A percentile compares a stretch with the other conserved stretches of the same genome.
Evolutionary conservation across 2,329 filamentous ascomycete genomes (phyloP).

Genomic region (Blumeria graminis): DNA sequence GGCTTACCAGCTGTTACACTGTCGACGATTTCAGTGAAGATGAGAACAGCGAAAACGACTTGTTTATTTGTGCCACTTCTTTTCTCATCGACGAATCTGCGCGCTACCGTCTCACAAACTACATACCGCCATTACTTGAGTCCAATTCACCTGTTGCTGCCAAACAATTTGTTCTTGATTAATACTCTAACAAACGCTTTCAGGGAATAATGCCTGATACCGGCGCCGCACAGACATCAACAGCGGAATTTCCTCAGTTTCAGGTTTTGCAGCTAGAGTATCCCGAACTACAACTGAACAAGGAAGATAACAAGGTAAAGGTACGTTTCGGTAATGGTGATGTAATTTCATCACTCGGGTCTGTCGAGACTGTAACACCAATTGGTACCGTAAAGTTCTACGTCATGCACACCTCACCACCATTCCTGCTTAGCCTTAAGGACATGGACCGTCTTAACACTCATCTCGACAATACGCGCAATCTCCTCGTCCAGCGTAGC

Average conservation of each 20-base stretch:
- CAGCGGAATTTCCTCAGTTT: background rate
- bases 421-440: background rate
- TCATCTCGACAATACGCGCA: background rate
- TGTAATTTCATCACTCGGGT: background rate
- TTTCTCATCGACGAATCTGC: too few relatives aligned
- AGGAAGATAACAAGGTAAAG: background rate
- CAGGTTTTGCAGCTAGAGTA: background rate
- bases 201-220: slow-evolving; percentile 1
- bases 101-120: too few relatives aligned
- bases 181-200: background rate
- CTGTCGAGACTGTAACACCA: background rate
- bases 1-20: too few relatives aligned
- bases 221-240: slow-evolving; percentile 1
- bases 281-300: background rate
- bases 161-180: background rate
- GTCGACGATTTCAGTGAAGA: too few relatives aligned
- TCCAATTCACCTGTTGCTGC: too few relatives aligned
- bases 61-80: too few relatives aligned
- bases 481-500: background rate
- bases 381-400: background rate
- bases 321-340: background rate
- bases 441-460: background rate
- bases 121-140: too few relatives aligned
- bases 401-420: background rate
- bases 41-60: too few relatives aligned